Percentiles rank a stretch among this genome's conserved stretches.
Conservation (phyloP, 2,329 filamentous ascomycete genomes). For the Decorospora gaudefroyi region DNA sequence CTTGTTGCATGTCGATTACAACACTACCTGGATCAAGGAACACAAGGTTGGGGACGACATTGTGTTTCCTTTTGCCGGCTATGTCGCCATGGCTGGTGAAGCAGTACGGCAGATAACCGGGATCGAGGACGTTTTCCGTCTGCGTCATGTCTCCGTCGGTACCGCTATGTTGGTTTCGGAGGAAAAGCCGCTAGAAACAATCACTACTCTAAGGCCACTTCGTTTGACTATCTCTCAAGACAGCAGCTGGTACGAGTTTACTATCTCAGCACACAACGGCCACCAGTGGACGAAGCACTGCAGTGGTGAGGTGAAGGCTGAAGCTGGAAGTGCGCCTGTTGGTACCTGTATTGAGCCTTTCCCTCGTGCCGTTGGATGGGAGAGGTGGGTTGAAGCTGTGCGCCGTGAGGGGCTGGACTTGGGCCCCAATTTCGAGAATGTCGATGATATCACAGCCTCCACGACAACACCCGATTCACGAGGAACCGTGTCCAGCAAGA, state of each 20-base stretch:
- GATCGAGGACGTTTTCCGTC: background rate
- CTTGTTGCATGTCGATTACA: slow-evolving; percentile 33
- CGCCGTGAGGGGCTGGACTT: too few species aligned
- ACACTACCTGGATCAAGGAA: slow-evolving; percentile 53
- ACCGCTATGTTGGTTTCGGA: background rate
- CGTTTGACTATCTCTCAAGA: slow-evolving; percentile 18
- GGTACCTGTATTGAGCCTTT: too few species aligned
- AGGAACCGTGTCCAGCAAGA: too few species aligned
- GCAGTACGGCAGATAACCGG: slow-evolving; percentile 7
- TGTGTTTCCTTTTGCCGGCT: slow-evolving; percentile 27
- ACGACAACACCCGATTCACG: too few species aligned
- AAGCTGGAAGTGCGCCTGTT: background rate
- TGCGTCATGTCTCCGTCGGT: slow-evolving; percentile 6
- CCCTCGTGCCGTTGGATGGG: too few species aligned
- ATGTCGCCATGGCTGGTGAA: slow-evolving; percentile 6
- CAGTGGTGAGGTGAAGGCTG: slow-evolving; percentile 6
- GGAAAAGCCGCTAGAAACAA: slow-evolving; percentile 6
- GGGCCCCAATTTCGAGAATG: too few species aligned
- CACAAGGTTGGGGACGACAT: slow-evolving; percentile 39
- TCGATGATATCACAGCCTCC: too few species aligned
- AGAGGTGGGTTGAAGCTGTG: too few species aligned
- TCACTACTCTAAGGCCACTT: slow-evolving; percentile 13
- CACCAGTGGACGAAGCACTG: slow-evolving; percentile 29
- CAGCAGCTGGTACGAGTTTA: slow-evolving; percentile 19
- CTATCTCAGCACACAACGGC: slow-evolving; percentile 19